phyloP scores from a whole-genome alignment of 768 basidiomycete species.

The Lactifluus rugatus region DNA sequence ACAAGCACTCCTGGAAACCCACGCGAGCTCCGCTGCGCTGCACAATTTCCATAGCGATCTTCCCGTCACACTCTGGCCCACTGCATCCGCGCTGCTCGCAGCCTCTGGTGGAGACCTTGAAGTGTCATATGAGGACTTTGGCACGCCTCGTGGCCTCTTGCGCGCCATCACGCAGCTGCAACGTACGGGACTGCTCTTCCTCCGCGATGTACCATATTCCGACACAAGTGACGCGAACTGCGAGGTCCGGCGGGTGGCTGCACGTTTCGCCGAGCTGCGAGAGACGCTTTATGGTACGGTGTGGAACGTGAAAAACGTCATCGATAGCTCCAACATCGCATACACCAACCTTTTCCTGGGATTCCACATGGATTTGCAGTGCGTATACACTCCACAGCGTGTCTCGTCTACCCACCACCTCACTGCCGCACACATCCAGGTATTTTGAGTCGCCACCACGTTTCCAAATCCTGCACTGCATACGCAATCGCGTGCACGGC shows the following conservation, averaged over 20 bases:
- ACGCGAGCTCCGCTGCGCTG: slow-evolving; percentile 33
- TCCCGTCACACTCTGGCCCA: slow-evolving; percentile 37
- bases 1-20: slow-evolving; percentile 37
- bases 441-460: slow-evolving; percentile 89
- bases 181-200: slow-evolving; percentile 64
- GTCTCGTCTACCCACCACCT: not conserved
- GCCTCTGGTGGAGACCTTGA: slow-evolving; percentile 36
- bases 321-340: slow-evolving; percentile 79
- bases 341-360: slow-evolving; percentile 88
- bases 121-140: slow-evolving; percentile 45
- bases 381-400: slow-evolving; percentile 25
- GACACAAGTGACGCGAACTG: slow-evolving; percentile 53
- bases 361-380: slow-evolving; percentile 89
- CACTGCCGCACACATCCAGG: slow-evolving; percentile 29
- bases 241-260: slow-evolving; percentile 57
- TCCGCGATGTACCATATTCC: slow-evolving; percentile 56
- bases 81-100: slow-evolving; percentile 25
- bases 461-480: slow-evolving; percentile 86
- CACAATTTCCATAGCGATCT: slow-evolving; percentile 38
- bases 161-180: slow-evolving; percentile 58
- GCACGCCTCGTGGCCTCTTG: slow-evolving; percentile 37
- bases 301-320: slow-evolving; percentile 79
- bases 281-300: slow-evolving; percentile 82
- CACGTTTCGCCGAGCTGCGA: slow-evolving; percentile 64
- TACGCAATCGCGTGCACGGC: slow-evolving; percentile 75